These are phyloP conservation scores for Salicornia ramosissima DNA, from an alignment of 148 eudicot genomes.

Conservation along the genomic window DNA sequence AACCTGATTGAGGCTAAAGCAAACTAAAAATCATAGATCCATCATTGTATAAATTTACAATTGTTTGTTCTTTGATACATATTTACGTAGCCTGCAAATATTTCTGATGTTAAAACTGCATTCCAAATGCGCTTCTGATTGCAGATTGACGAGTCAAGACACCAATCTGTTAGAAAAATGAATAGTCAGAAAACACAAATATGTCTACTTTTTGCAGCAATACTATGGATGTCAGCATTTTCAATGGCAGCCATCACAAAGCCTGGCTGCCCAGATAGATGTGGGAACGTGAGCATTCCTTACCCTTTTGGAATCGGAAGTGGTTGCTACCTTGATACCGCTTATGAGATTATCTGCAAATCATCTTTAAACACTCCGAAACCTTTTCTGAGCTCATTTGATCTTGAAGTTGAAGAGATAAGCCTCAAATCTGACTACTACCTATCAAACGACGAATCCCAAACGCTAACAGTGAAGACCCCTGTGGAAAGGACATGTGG, in stretches of 20 bases:
- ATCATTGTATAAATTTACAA: too few species aligned
- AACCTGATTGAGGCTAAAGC: too few species aligned
- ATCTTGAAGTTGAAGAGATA: conserved; percentile 3
- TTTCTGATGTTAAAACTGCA: too few species aligned
- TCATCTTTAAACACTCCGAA: neutral
- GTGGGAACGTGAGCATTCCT: neutral
- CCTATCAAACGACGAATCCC: neutral
- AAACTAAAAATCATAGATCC: too few species aligned
- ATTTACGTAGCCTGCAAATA: too few species aligned
- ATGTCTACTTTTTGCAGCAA: neutral
- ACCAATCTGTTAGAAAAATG: neutral
- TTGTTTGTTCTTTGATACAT: too few species aligned
- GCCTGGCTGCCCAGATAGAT: neutral
- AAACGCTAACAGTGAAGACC: neutral
- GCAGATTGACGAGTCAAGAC: too few species aligned
- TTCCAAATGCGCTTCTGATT: too few species aligned
- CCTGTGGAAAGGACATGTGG: neutral
- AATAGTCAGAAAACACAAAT: neutral
- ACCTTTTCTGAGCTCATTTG: neutral
- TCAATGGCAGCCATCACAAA: neutral
- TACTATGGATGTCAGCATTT: neutral
- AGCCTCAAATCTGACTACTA: neutral
- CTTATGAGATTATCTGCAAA: conserved; percentile 1
- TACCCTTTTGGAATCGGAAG: neutral
- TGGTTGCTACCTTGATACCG: neutral